Evolutionary conservation across 805 yeast genomes (phyloP).

Genomic region (Wickerhamiella vanderwaltii): DNA sequence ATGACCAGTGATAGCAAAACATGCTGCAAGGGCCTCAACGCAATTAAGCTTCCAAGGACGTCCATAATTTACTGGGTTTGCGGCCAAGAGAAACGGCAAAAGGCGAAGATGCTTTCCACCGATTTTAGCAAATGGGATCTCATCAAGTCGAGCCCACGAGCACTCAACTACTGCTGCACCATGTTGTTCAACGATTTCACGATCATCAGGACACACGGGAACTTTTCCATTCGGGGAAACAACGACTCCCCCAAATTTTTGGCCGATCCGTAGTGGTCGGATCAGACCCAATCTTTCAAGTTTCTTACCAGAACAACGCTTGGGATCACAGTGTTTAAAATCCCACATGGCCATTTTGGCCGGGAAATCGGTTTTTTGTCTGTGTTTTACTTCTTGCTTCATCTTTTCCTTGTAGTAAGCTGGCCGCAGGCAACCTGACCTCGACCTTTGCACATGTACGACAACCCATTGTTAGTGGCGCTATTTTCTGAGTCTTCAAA

Average conservation of each 20-base stretch:
- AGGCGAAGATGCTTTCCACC: conserved; percentile 85
- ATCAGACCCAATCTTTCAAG: conserved; percentile 80
- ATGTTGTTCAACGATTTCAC: conserved; percentile 54
- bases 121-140: conserved; percentile 83
- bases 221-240: conserved; percentile 87
- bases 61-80: conserved; percentile 95
- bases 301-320: conserved; percentile 91
- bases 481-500: conserved; percentile 16
- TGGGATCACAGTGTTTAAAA: conserved; percentile 97
- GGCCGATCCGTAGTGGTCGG: conserved; percentile 72
- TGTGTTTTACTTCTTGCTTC: conserved; percentile 17
- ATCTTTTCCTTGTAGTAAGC: background rate
- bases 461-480: conserved; percentile 18
- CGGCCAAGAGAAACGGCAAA: conserved; percentile 85
- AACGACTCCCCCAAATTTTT: conserved; percentile 79
- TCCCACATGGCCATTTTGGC: conserved; percentile 95
- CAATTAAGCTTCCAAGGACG: conserved; percentile 92
- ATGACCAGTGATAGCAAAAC: conserved; percentile 87
- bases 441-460: conserved; percentile 4
- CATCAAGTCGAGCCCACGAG: conserved; percentile 97
- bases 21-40: conserved; percentile 95
- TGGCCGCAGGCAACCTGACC: background rate
- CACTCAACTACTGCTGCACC: conserved; percentile 99
- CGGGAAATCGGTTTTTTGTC: conserved; percentile 40
- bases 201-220: conserved; percentile 83